These are phyloP conservation scores for Fusarium devonianum DNA, from an alignment of 2,329 filamentous ascomycete genomes.

Conservation along the genomic window DNA sequence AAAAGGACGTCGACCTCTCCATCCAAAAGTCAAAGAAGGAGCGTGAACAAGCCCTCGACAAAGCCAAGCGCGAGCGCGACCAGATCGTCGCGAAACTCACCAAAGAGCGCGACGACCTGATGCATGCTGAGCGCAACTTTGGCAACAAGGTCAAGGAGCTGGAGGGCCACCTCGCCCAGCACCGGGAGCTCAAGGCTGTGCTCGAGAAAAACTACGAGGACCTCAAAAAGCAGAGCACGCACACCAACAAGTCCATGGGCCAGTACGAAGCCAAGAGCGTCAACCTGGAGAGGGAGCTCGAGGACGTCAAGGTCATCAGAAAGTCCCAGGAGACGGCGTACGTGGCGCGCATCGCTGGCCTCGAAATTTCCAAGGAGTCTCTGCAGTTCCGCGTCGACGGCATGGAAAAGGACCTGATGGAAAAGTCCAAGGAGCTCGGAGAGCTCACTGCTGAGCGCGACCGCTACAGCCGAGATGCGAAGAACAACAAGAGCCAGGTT, in stretches of 20 bases:
- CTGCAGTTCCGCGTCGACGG: slow-evolving; percentile 37
- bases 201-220: slow-evolving; percentile 40
- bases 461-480: slow-evolving; percentile 28
- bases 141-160: slow-evolving; percentile 40
- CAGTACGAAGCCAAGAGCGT: slow-evolving; percentile 37
- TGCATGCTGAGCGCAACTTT: slow-evolving; percentile 31
- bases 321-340: slow-evolving; percentile 40
- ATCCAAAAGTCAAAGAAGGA: slow-evolving; percentile 36
- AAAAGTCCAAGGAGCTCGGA: slow-evolving; percentile 36
- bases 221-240: slow-evolving; percentile 35
- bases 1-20: slow-evolving; percentile 33
- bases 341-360: slow-evolving; percentile 35
- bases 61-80: slow-evolving; percentile 33
- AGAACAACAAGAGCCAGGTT: slow-evolving; percentile 28
- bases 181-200: slow-evolving; percentile 37
- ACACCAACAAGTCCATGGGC: slow-evolving; percentile 14
- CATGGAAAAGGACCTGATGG: slow-evolving; percentile 36
- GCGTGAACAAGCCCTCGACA: slow-evolving; percentile 31
- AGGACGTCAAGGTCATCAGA: slow-evolving; percentile 36
- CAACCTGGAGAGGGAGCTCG: slow-evolving; percentile 40
- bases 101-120: slow-evolving; percentile 37
- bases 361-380: slow-evolving; percentile 42
- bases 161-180: slow-evolving; percentile 37
- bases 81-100: slow-evolving; percentile 30
- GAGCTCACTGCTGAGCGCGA: slow-evolving; percentile 38